phyloP scores from a whole-genome alignment of 179 eudicot species.

The Silene coronaria region DNA sequence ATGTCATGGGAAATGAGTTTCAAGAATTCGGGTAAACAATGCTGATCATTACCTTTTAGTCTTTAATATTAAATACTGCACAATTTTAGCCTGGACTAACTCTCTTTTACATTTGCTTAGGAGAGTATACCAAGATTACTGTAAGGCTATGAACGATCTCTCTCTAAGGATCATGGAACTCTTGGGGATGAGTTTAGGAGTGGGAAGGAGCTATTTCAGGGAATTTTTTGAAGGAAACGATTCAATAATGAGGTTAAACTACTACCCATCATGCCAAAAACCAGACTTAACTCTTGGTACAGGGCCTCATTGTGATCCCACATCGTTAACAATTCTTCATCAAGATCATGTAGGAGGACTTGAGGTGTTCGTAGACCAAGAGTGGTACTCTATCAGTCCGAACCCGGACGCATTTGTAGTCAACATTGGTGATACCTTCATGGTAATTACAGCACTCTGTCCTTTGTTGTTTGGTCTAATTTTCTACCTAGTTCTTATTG shows the following conservation, averaged over 20 bases:
- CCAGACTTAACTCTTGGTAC: constrained; percentile 76
- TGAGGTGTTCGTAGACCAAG: constrained; percentile 59
- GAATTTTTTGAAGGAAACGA: constrained; percentile 60
- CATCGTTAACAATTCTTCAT: constrained; percentile 77
- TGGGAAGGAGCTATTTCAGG: constrained; percentile 42
- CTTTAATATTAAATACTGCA: not conserved
- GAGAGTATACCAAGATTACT: constrained; percentile 65
- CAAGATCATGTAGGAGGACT: constrained; percentile 84
- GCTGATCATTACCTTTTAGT: constrained; percentile 1
- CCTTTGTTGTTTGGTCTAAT: not conserved
- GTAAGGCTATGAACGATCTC: constrained; percentile 60
- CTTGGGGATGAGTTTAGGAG: constrained; percentile 68
- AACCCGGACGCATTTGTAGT: constrained; percentile 57
- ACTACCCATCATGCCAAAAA: constrained; percentile 70
- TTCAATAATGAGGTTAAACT: constrained; percentile 77
- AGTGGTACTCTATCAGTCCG: constrained; percentile 66
- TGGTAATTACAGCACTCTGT: constrained; percentile 38
- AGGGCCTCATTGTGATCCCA: constrained; percentile 90
- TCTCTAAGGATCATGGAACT: constrained; percentile 76
- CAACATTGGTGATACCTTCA: constrained; percentile 88
- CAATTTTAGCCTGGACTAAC: not conserved
- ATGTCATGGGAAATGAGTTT: constrained; percentile 50
- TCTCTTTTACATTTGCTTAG: constrained; percentile 22
- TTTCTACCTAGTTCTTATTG: not conserved
- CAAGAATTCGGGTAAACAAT: constrained; percentile 47